Evolutionary conservation across 805 yeast species (phyloP), one percentile per base, ranked within the genome.

Genomic region (Ogataea nonfermentans): DNA sequence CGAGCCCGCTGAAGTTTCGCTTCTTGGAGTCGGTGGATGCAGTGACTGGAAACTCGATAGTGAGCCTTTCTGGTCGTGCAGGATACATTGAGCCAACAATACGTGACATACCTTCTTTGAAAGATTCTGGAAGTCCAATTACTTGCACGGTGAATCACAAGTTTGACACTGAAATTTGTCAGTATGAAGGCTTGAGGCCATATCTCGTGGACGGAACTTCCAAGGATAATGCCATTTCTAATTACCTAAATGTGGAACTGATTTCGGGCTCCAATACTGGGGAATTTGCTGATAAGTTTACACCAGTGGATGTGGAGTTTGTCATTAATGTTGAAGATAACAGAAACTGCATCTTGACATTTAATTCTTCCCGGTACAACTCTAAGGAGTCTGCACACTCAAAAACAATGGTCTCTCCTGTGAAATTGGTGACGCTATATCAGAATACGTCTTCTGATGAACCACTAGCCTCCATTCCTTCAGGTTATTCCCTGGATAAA

Each of bases 1-100:
- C 62, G 4, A 67, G 74, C 24, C 96, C 96, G 4, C 57, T 87
- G 59, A 89, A 87, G 57, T 65, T 86, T 41, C 68, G 90, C 47
- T 83, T 84, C 52, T 63, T 79, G 24, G 90, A 89, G 60, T 63
- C 66, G 2, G 67, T 83, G 37, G 74, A 84, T 47, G 55, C 63
- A 25, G 44, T 47, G 2, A 12, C 26, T 11, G 33, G 40, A 3
- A 53, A 53, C 4, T 61, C 79, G 11, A 53, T 52, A 22, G 79
- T 78, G 13, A 62, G 60, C 16, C 70, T 79, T 0, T 62, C 44
- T 46, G 85, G 84, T 4, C 70, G 82, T 47, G 60, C 62, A 14
- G 79, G 77, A 8, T 68, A 67, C 40, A 63, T 79, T 16, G 54
- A 58, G 32, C 58, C 70, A 6, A 57, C 81, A 25, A 56, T 87